phyloP scores from a whole-genome alignment of 352 stramenopile genomes.

The Pythium pyrilobum region DNA sequence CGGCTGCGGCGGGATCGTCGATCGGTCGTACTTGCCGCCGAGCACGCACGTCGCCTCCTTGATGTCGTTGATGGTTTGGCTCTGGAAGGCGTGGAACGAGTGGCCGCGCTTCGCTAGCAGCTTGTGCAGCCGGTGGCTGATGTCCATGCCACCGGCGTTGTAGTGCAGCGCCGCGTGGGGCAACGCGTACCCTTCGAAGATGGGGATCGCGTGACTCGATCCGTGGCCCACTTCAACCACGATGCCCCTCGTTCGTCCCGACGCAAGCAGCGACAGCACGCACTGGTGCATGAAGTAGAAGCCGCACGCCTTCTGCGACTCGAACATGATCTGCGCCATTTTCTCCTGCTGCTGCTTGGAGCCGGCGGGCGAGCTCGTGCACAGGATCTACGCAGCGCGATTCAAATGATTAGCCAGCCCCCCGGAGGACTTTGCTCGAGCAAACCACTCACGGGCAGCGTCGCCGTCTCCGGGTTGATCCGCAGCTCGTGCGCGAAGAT shows the following conservation, averaged over 20 bases:
- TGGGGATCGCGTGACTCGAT: constrained; percentile 79
- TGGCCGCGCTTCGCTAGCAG: constrained; percentile 62
- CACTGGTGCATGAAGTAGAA: constrained; percentile 87
- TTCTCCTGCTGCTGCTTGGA: constrained; percentile 68
- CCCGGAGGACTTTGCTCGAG: too few species aligned
- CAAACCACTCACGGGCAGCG: constrained; percentile 62
- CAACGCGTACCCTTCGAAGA: constrained; percentile 79
- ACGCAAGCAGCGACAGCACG: constrained; percentile 82
- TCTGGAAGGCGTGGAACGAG: constrained; percentile 61
- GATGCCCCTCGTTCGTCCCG: constrained; percentile 79
- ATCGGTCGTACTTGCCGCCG: constrained; percentile 22
- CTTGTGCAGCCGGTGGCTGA: constrained; percentile 68
- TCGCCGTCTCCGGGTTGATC: constrained; percentile 67
- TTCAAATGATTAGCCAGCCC: too few species aligned
- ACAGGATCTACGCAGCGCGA: constrained; percentile 38
- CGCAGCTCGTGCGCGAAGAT: constrained; percentile 75
- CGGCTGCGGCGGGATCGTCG: constrained; percentile 15
- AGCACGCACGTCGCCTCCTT: constrained; percentile 68
- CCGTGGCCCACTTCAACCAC: constrained; percentile 85
- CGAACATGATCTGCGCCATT: constrained; percentile 85
- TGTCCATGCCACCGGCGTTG: constrained; percentile 65
- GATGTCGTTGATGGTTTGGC: constrained; percentile 79
- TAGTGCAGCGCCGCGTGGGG: constrained; percentile 72
- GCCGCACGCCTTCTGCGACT: constrained; percentile 71
- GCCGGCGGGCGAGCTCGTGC: constrained; percentile 49